Percentiles rank a stretch among this genome's conserved stretches.
phyloP scores from a whole-genome alignment of 768 basidiomycete genomes.

The Lentinula lateritia region DNA sequence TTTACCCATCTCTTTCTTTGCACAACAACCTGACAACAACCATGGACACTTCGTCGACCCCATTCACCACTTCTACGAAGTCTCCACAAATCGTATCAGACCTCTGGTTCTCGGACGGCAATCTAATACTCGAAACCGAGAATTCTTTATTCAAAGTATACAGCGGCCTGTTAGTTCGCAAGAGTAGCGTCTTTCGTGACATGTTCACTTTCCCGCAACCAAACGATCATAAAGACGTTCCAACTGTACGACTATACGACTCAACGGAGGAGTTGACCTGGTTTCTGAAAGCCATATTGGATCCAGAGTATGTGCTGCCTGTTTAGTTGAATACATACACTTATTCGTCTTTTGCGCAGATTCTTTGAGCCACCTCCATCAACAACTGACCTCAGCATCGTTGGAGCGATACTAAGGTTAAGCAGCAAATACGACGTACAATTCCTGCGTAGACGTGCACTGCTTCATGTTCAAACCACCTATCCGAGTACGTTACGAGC shows the following conservation, averaged over 20 bases:
- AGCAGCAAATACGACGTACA: slow-evolving; percentile 33
- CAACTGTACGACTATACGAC: slow-evolving; percentile 29
- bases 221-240: slow-evolving; percentile 18
- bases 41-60: not conserved
- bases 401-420: slow-evolving; percentile 30
- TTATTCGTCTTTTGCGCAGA: slow-evolving; percentile 8
- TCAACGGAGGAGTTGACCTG: slow-evolving; percentile 24
- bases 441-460: slow-evolving; percentile 26
- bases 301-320: slow-evolving; percentile 7
- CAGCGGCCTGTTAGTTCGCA: slow-evolving; percentile 26
- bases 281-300: slow-evolving; percentile 28
- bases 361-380: slow-evolving; percentile 30
- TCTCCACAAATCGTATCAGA: not conserved
- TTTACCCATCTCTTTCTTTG: too few species aligned
- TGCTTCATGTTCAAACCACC: slow-evolving; percentile 27
- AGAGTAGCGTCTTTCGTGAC: slow-evolving; percentile 31
- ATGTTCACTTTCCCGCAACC: slow-evolving; percentile 34
- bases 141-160: slow-evolving; percentile 28
- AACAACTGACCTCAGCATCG: slow-evolving; percentile 22
- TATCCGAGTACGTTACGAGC: slow-evolving; percentile 29
- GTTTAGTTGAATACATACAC: not conserved
- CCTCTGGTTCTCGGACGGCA: slow-evolving; percentile 35
- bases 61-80: not conserved
- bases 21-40: not conserved
- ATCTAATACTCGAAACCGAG: slow-evolving; percentile 31